Evolutionary conservation across 2,329 filamentous ascomycete genomes (phyloP).

Genomic region (Alternaria rosae): DNA sequence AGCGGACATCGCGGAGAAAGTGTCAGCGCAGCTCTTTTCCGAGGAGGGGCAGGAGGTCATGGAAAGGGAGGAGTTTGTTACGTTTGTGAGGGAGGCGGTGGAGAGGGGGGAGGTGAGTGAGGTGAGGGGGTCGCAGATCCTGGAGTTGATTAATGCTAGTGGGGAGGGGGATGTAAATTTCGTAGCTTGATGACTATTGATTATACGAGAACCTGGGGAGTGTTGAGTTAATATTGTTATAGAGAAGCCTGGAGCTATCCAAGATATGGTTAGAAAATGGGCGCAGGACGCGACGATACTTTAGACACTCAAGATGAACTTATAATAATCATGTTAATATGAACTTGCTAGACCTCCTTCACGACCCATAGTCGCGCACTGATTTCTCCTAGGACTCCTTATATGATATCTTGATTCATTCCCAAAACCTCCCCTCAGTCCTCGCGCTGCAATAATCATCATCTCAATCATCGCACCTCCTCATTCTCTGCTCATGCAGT

Average conservation of each 20-base stretch:
- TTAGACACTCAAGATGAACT: background rate
- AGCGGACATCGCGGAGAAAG: background rate
- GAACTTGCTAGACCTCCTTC: background rate
- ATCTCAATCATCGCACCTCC: constrained; percentile 10
- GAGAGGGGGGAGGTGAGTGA: background rate
- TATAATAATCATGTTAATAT: background rate
- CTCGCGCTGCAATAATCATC: background rate
- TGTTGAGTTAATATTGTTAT: background rate
- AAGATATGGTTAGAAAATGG: background rate
- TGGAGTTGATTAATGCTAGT: background rate
- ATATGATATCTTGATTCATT: background rate
- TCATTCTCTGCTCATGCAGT: background rate
- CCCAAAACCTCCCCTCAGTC: background rate
- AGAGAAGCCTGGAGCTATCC: background rate
- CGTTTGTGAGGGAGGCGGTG: background rate
- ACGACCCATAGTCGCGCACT: background rate
- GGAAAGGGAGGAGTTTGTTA: background rate
- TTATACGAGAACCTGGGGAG: background rate
- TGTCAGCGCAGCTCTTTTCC: background rate
- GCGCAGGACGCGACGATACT: background rate
- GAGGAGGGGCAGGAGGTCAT: background rate
- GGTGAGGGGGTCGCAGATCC: background rate
- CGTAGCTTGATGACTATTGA: background rate
- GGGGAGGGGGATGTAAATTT: background rate
- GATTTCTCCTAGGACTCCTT: background rate